Evolutionary conservation across 1,284 basidiomycete genomes (phyloP).

Genomic region (Inonotus obliquus): DNA sequence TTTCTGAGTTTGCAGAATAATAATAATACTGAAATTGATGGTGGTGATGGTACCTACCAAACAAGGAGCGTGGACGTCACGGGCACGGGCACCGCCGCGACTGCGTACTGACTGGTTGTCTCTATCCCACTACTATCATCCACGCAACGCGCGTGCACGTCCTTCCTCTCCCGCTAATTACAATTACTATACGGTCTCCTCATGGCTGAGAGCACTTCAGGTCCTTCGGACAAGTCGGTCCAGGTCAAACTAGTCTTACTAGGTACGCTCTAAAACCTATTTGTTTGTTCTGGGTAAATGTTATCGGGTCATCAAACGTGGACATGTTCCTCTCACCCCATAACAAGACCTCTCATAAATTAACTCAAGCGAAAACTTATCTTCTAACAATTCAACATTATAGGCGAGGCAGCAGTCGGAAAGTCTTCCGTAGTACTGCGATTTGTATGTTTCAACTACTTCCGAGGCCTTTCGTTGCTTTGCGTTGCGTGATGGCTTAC

Average conservation of each 20-base stretch:
- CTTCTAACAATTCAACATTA: slow-evolving; percentile 3
- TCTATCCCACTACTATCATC: slow-evolving; percentile 3
- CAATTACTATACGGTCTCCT: not conserved
- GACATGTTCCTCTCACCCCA: slow-evolving; percentile 14
- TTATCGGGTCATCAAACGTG: slow-evolving; percentile 7
- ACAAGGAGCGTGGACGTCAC: not conserved
- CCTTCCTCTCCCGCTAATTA: not conserved
- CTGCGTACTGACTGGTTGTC: slow-evolving; percentile 4
- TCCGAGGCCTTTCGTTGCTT: slow-evolving; percentile 16
- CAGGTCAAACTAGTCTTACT: slow-evolving; percentile 64
- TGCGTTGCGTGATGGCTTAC: slow-evolving; percentile 25
- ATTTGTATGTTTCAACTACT: slow-evolving; percentile 63
- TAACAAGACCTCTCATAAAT: not conserved
- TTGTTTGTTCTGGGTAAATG: not conserved
- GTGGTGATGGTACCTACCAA: not conserved
- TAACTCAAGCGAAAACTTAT: slow-evolving; percentile 3
- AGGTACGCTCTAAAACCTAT: slow-evolving; percentile 40
- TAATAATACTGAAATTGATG: not conserved
- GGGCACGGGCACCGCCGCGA: slow-evolving; percentile 1
- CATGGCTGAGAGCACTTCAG: slow-evolving; percentile 70
- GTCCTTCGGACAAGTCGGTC: slow-evolving; percentile 71
- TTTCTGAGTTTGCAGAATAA: not conserved
- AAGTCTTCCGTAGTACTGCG: slow-evolving; percentile 99
- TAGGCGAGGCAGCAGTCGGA: slow-evolving; percentile 97
- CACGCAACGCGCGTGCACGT: not conserved